Conservation (phyloP, 768 basidiomycete genomes). For the Guyanaporus albipodus region DNA sequence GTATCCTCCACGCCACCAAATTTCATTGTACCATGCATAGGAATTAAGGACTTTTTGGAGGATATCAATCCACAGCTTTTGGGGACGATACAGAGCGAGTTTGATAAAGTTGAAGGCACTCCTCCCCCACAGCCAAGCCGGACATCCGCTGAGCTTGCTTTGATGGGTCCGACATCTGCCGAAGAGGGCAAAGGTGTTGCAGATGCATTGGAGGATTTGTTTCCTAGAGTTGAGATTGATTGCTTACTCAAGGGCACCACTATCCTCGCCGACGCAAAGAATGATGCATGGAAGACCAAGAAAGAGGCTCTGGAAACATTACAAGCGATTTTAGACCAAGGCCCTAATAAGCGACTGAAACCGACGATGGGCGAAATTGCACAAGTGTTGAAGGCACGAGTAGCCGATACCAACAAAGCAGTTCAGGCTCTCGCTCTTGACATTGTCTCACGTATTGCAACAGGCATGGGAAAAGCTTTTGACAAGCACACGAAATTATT, state of each 20-base stretch:
- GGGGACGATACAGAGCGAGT: slow-evolving; percentile 85
- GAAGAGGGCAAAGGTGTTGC: slow-evolving; percentile 36
- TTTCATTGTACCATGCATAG: slow-evolving; percentile 38
- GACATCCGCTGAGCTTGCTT: slow-evolving; percentile 69
- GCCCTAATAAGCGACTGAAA: slow-evolving; percentile 89
- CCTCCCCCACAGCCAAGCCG: slow-evolving; percentile 75
- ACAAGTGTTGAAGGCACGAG: slow-evolving; percentile 80
- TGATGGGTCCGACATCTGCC: slow-evolving; percentile 40
- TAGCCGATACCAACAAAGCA: slow-evolving; percentile 90
- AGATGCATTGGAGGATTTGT: slow-evolving; percentile 90
- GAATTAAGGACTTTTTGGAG: slow-evolving; percentile 87
- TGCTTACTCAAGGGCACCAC: slow-evolving; percentile 77
- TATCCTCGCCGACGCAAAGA: slow-evolving; percentile 80
- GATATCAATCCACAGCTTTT: slow-evolving; percentile 93
- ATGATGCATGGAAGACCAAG: slow-evolving; percentile 94
- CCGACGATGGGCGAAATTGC: slow-evolving; percentile 91
- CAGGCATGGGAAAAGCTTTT: slow-evolving; percentile 93
- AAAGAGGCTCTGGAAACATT: slow-evolving; percentile 91
- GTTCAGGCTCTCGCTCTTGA: slow-evolving; percentile 90
- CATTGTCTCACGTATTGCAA: slow-evolving; percentile 84
- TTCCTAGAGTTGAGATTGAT: slow-evolving; percentile 93
- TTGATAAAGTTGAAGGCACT: slow-evolving; percentile 85
- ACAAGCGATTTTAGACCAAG: slow-evolving; percentile 82
- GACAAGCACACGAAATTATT: slow-evolving; percentile 85
- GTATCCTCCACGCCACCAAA: background rate